phyloP scores from a whole-genome alignment of 495 filamentous ascomycete species.

The Parachaetomium inaequale region DNA sequence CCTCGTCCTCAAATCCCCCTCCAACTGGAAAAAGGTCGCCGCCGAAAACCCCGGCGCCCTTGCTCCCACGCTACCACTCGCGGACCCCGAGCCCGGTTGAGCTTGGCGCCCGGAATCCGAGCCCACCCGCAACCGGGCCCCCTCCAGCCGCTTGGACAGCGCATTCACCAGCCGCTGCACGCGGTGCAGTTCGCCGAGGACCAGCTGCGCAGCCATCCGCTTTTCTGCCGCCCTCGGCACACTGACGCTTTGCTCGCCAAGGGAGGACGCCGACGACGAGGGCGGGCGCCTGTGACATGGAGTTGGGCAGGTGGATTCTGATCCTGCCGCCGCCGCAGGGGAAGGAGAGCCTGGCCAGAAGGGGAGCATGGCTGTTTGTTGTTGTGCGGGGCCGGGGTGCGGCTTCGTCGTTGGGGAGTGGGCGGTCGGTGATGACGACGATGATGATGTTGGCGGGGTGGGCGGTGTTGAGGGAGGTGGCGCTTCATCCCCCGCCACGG shows the following conservation, averaged over 20 bases:
- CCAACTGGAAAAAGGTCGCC: constrained; percentile 1
- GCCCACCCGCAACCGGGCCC: neutral
- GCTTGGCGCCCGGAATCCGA: no score
- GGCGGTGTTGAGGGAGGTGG: neutral
- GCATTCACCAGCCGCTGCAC: neutral
- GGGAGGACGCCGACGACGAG: no score
- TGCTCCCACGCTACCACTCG: neutral
- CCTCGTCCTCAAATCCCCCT: neutral
- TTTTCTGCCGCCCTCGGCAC: no score
- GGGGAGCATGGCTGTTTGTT: no score
- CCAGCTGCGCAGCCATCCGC: neutral
- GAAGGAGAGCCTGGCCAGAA: neutral
- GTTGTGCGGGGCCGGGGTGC: neutral
- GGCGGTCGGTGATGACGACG: no score
- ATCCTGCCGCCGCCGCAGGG: neutral
- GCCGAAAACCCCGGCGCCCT: neutral
- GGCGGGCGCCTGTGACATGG: no score
- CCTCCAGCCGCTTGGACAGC: neutral
- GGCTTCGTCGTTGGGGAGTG: neutral
- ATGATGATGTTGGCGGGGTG: neutral
- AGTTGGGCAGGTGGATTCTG: neutral
- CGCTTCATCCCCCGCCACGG: no score
- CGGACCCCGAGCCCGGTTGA: neutral
- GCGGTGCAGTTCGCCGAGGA: neutral
- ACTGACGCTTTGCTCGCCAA: no score